Conservation (phyloP, 352 stramenopile species). For the Pythium grandisporangium region DNA sequence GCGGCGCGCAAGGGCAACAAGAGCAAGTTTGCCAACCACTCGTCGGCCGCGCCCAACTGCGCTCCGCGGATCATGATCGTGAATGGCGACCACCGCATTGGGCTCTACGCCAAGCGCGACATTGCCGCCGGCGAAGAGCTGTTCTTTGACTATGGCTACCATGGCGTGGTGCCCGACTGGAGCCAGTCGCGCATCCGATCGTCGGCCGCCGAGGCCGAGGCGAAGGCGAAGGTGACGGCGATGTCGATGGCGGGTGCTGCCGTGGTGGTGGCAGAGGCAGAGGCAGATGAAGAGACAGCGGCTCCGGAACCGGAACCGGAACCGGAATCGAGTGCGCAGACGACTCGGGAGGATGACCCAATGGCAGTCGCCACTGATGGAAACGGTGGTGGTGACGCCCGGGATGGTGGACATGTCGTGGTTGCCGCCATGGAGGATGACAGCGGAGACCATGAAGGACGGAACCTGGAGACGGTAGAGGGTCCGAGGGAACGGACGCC, state of each 20-base stretch:
- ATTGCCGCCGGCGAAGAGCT: constrained; percentile 84
- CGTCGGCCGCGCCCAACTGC: constrained; percentile 70
- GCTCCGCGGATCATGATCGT: constrained; percentile 83
- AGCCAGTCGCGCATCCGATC: constrained; percentile 47
- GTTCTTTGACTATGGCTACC: constrained; percentile 82
- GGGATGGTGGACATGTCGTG: too few relatives aligned
- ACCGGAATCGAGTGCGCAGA: too few relatives aligned
- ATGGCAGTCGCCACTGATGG: too few relatives aligned
- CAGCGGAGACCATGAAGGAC: too few relatives aligned
- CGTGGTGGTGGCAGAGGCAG: background rate
- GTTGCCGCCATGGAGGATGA: too few relatives aligned
- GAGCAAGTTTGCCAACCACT: constrained; percentile 91
- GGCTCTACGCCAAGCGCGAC: constrained; percentile 87
- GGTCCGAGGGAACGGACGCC: too few relatives aligned
- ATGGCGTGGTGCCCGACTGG: constrained; percentile 75
- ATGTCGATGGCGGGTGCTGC: background rate
- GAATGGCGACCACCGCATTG: constrained; percentile 90
- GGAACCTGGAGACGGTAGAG: too few relatives aligned
- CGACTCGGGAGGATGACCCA: too few relatives aligned
- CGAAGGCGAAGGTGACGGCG: constrained; percentile 1
- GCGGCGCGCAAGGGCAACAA: constrained; percentile 94
- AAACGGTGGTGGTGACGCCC: too few relatives aligned
- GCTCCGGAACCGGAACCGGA: background rate
- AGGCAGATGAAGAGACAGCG: background rate
- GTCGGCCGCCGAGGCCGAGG: too few relatives aligned